These are phyloP conservation scores for Solioccasus polychromus DNA, from an alignment of 768 basidiomycete species.

Conservation along the genomic window DNA sequence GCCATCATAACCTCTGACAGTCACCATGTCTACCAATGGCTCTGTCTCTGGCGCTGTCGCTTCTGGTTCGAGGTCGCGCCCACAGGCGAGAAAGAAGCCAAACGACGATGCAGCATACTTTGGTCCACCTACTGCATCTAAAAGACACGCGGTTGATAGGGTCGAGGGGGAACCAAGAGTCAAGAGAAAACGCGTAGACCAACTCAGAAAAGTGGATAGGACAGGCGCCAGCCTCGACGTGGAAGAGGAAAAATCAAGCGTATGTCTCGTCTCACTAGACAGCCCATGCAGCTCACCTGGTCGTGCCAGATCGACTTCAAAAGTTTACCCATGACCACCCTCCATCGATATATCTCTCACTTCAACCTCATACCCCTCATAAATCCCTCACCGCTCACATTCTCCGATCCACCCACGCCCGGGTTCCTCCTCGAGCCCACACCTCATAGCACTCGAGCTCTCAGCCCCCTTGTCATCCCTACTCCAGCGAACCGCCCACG, in stretches of 20 bases:
- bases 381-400: conserved; percentile 64
- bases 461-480: conserved; percentile 43
- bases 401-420: conserved; percentile 70
- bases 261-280: conserved; percentile 6
- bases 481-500: conserved; percentile 73
- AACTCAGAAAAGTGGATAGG: conserved; percentile 38
- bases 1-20: no score
- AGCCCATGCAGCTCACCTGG: conserved; percentile 8
- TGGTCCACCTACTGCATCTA: conserved; percentile 55
- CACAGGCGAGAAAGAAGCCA: conserved; percentile 59
- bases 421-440: conserved; percentile 51
- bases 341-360: conserved; percentile 72
- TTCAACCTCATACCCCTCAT: conserved; percentile 71
- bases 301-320: conserved; percentile 67
- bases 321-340: conserved; percentile 58
- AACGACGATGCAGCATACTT: conserved; percentile 73
- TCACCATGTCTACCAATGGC: conserved; percentile 27
- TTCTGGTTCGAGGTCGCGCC: conserved; percentile 56
- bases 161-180: conserved; percentile 70
- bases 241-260: conserved; percentile 31
- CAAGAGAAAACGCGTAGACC: conserved; percentile 70
- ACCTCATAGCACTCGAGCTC: conserved; percentile 44
- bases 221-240: conserved; percentile 32
- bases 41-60: conserved; percentile 22
- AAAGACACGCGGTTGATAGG: conserved; percentile 65